These are phyloP conservation scores for Ganoderma boninense DNA, from an alignment of 1,284 basidiomycete species.

Conservation along the genomic window DNA sequence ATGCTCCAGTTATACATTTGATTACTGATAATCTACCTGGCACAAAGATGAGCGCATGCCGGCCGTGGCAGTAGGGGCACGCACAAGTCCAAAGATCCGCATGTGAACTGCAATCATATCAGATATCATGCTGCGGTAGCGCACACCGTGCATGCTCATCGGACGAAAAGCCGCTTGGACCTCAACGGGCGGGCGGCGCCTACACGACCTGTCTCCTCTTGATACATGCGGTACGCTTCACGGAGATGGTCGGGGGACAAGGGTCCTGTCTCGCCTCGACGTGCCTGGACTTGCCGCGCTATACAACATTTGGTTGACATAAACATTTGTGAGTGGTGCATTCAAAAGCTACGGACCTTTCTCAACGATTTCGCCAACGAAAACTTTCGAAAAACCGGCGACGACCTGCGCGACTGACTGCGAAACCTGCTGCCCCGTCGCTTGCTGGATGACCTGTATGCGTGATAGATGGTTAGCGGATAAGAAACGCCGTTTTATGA, in stretches of 20 bases:
- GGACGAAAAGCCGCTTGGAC: slow-evolving; percentile 71
- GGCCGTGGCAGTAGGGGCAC: background rate
- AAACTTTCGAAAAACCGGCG: slow-evolving; percentile 90
- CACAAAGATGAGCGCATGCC: background rate
- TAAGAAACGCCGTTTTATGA: background rate
- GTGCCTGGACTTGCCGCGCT: slow-evolving; percentile 83
- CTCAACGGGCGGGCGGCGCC: slow-evolving; percentile 76
- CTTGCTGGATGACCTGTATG: slow-evolving; percentile 82
- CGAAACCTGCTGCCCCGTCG: slow-evolving; percentile 83
- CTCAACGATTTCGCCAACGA: slow-evolving; percentile 92
- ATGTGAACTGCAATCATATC: background rate
- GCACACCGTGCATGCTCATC: slow-evolving; percentile 41
- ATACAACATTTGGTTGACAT: background rate
- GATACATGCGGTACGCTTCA: slow-evolving; percentile 87
- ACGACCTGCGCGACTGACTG: slow-evolving; percentile 89
- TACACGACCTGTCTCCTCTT: slow-evolving; percentile 80
- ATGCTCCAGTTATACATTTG: background rate
- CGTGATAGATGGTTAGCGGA: background rate
- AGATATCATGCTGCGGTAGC: background rate
- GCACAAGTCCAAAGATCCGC: background rate
- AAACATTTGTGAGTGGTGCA: background rate
- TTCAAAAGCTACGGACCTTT: slow-evolving; percentile 60
- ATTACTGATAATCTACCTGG: background rate
- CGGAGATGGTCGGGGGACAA: slow-evolving; percentile 88
- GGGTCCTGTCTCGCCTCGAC: slow-evolving; percentile 78